Evolutionary conservation across 805 yeast genomes (phyloP).

Genomic region (Wickerhamiella vanderwaltii): DNA sequence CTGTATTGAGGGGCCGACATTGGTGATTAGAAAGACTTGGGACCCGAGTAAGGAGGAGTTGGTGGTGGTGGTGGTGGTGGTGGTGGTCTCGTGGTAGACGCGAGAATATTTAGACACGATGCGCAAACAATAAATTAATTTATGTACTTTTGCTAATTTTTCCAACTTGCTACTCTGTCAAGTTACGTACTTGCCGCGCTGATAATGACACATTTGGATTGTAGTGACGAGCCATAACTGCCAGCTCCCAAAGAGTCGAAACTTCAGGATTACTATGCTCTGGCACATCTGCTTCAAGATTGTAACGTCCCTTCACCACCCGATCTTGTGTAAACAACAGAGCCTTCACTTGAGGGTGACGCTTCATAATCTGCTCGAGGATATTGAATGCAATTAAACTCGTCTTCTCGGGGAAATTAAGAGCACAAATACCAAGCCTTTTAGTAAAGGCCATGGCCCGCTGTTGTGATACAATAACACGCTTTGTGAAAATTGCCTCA

Average conservation of each 20-base stretch:
- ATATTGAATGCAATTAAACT: constrained; percentile 66
- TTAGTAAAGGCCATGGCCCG: constrained; percentile 56
- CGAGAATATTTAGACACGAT: too few relatives aligned
- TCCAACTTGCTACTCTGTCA: constrained; percentile 12
- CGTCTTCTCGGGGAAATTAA: constrained; percentile 82
- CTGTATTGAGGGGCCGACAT: too few relatives aligned
- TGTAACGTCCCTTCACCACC: constrained; percentile 66
- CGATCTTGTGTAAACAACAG: constrained; percentile 82
- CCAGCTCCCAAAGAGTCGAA: constrained; percentile 83
- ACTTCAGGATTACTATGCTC: constrained; percentile 77
- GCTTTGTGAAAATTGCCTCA: constrained; percentile 54
- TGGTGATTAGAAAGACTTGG: too few relatives aligned
- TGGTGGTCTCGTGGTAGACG: too few relatives aligned
- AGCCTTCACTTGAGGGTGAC: constrained; percentile 61
- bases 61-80: too few relatives aligned
- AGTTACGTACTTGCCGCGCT: constrained; percentile 8
- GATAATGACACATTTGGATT: constrained; percentile 49
- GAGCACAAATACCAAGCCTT: constrained; percentile 50
- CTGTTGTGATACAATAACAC: constrained; percentile 36
- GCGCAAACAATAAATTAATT: neutral
- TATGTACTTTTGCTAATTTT: neutral
- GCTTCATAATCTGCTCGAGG: constrained; percentile 58
- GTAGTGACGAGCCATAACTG: constrained; percentile 67
- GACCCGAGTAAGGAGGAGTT: too few relatives aligned
- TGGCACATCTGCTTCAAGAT: constrained; percentile 50